phyloP scores from a whole-genome alignment of 345 rosid genomes.

The Brassica cretica region DNA sequence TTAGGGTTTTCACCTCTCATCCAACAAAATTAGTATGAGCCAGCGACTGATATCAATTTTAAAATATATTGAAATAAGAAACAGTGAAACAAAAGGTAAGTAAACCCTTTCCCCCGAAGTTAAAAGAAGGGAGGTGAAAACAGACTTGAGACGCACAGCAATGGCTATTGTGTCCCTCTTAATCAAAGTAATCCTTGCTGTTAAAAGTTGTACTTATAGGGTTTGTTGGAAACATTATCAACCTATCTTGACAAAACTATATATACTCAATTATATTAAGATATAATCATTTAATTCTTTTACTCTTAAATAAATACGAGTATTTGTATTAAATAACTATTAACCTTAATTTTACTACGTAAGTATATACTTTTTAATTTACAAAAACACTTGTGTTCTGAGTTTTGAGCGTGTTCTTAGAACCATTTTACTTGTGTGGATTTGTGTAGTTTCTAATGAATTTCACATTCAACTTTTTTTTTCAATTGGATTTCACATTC shows the following conservation, averaged over 20 bases:
- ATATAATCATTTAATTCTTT: background rate
- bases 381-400: background rate
- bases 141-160: conserved; percentile 41
- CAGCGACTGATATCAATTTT: background rate
- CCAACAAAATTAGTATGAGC: background rate
- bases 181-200: conserved; percentile 29
- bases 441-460: background rate
- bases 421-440: background rate
- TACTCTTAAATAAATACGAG: background rate
- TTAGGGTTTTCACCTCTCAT: background rate
- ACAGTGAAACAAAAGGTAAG: conserved; percentile 31
- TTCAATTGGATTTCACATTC: too few species aligned
- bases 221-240: conserved; percentile 33
- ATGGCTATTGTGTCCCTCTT: conserved; percentile 35
- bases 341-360: background rate
- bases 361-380: background rate
- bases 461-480: background rate
- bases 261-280: too few species aligned
- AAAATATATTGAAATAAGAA: background rate
- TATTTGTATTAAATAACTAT: background rate
- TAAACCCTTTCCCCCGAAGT: conserved; percentile 35
- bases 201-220: conserved; percentile 35
- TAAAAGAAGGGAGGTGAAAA: conserved; percentile 9
- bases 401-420: background rate
- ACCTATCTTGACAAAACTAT: conserved; percentile 2